Percentiles rank a stretch among this genome's conserved stretches.
Evolutionary conservation across 805 yeast genomes (phyloP).

Genomic region (Cyberlindnera xishuangbannaensis): DNA sequence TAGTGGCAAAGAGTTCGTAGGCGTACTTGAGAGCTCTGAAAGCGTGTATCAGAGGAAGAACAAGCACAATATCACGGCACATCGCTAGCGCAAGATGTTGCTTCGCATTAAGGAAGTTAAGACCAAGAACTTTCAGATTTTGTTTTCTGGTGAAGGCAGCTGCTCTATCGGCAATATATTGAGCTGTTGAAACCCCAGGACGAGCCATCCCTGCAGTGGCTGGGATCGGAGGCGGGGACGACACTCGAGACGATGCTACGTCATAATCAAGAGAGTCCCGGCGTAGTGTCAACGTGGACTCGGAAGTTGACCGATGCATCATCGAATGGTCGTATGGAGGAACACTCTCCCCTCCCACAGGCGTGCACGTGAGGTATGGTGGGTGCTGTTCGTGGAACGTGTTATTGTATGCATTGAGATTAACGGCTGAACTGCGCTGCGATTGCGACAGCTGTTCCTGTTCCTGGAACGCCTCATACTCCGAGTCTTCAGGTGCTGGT

Average conservation of each 20-base stretch:
- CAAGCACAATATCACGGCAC: constrained; percentile 72
- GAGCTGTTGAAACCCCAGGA: constrained; percentile 8
- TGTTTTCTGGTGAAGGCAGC: constrained; percentile 12
- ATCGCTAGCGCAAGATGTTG: constrained; percentile 72
- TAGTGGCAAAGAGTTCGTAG: constrained; percentile 3
- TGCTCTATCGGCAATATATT: constrained; percentile 9
- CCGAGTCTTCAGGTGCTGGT: constrained; percentile 23
- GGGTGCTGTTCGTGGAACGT: constrained; percentile 1
- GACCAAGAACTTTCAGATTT: constrained; percentile 52
- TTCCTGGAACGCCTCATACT: constrained; percentile 20
- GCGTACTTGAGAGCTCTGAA: constrained; percentile 33
- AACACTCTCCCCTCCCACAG: constrained; percentile 2
- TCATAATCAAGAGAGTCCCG: not conserved
- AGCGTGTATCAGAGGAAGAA: constrained; percentile 58
- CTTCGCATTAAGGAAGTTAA: constrained; percentile 65
- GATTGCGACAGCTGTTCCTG: constrained; percentile 8
- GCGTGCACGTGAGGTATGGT: constrained; percentile 1
- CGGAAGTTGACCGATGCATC: constrained; percentile 1
- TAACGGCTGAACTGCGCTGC: constrained; percentile 5
- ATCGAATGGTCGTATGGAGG: constrained; percentile 8
- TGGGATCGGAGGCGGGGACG: not conserved
- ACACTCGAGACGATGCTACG: constrained; percentile 1
- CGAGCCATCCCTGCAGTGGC: constrained; percentile 1
- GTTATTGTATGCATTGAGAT: constrained; percentile 1
- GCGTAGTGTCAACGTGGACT: not conserved